phyloP scores from a whole-genome alignment of 1,139 yeast genomes.

The Geotrichum europaeum region DNA sequence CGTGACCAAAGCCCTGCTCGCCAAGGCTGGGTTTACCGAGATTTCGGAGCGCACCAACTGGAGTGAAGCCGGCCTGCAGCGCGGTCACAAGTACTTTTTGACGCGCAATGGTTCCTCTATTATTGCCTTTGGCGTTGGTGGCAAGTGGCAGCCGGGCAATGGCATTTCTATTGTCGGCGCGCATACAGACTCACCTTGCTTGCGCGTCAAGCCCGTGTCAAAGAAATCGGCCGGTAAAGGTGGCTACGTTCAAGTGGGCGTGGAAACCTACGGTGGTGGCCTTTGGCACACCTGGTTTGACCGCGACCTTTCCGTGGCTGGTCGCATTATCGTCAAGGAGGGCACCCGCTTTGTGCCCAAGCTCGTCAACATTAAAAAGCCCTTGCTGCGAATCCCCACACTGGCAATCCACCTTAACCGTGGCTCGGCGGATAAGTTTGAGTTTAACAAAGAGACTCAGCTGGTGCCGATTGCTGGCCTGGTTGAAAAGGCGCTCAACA shows the following conservation, averaged over 20 bases:
- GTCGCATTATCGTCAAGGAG: conserved; percentile 69
- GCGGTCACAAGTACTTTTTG: conserved; percentile 53
- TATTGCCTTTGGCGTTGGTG: conserved; percentile 80
- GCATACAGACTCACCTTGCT: conserved; percentile 92
- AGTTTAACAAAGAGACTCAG: conserved; percentile 84
- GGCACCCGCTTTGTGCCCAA: conserved; percentile 48
- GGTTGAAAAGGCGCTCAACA: conserved; percentile 35
- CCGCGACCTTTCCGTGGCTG: conserved; percentile 86
- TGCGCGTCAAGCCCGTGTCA: conserved; percentile 85
- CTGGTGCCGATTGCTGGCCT: conserved; percentile 84
- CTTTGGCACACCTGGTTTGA: conserved; percentile 82
- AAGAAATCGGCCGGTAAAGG: conserved; percentile 43
- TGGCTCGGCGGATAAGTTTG: conserved; percentile 70
- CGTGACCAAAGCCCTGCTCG: conserved; percentile 49
- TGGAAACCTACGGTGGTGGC: conserved; percentile 93
- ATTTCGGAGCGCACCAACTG: conserved; percentile 70
- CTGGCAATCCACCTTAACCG: conserved; percentile 89
- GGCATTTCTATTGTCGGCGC: conserved; percentile 89
- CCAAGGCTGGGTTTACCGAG: conserved; percentile 62
- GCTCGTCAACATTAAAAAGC: conserved; percentile 73
- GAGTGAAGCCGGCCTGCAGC: conserved; percentile 46
- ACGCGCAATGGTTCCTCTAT: conserved; percentile 78
- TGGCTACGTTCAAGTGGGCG: conserved; percentile 86
- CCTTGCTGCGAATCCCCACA: conserved; percentile 86
- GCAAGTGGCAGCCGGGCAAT: conserved; percentile 67